phyloP scores from a whole-genome alignment of 108 stramenopile genomes.

The Pseudonitzschia multiseries region DNA sequence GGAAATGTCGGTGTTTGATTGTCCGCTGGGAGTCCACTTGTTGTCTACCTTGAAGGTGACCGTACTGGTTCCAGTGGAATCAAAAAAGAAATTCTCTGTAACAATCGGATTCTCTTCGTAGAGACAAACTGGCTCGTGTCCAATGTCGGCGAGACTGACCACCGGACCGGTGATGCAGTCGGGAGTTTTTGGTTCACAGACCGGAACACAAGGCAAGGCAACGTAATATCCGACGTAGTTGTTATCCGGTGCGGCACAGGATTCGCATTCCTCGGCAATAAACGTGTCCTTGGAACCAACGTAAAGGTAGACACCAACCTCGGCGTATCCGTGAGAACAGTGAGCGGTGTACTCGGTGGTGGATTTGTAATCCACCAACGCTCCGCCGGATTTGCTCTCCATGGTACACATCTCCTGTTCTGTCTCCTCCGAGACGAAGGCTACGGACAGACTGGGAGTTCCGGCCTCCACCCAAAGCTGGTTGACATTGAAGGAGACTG shows the following conservation, averaged over 20 bases:
- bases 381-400: neutral
- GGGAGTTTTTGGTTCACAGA: constrained; percentile 5
- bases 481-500: constrained; percentile 2
- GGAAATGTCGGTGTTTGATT: neutral
- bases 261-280: neutral
- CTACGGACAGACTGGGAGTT: neutral
- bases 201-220: neutral
- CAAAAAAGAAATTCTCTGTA: neutral
- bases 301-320: constrained; percentile 5
- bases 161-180: neutral
- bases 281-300: neutral
- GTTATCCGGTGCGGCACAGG: constrained; percentile 2
- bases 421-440: neutral
- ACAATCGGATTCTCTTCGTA: constrained; percentile 11
- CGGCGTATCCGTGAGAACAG: constrained; percentile 10
- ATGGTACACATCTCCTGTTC: neutral
- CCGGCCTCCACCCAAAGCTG: neutral
- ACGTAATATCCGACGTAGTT: constrained; percentile 3
- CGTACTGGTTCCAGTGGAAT: too few species aligned
- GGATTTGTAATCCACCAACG: neutral
- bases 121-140: neutral
- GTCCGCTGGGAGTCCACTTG: neutral
- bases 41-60: neutral
- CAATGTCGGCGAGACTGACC: constrained; percentile 9
- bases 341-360: neutral